These are phyloP conservation scores for Yamadazyma diddensiae DNA, from an alignment of 1,139 yeast species.

Conservation along the genomic window DNA sequence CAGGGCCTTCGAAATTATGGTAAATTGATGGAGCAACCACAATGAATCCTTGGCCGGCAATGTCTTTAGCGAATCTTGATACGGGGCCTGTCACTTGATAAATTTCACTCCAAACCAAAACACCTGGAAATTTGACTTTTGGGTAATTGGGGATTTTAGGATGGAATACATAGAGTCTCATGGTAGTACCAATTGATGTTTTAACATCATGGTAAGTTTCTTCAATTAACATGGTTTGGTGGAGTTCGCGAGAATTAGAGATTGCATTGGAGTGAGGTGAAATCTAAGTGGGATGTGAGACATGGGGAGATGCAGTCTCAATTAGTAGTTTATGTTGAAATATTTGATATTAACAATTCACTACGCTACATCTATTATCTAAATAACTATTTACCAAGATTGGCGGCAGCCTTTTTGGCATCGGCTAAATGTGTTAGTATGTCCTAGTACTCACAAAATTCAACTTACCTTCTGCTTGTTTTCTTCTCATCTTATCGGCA, in stretches of 20 bases:
- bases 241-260: too few relatives aligned
- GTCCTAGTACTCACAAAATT: too few relatives aligned
- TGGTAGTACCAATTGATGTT: constrained; percentile 64
- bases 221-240: constrained; percentile 55
- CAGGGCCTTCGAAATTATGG: constrained; percentile 66
- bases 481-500: constrained; percentile 84
- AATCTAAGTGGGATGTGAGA: too few relatives aligned
- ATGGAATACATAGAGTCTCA: constrained; percentile 64
- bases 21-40: constrained; percentile 78
- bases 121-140: constrained; percentile 75
- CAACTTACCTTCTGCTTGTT: constrained; percentile 76
- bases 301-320: too few relatives aligned
- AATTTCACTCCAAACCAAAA: constrained; percentile 74
- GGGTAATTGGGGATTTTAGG: constrained; percentile 75
- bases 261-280: too few relatives aligned
- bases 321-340: too few relatives aligned
- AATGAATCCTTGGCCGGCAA: constrained; percentile 77
- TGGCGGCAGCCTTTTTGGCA: constrained; percentile 51
- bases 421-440: constrained; percentile 41
- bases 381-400: too few relatives aligned
- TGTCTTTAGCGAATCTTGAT: constrained; percentile 69
- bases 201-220: constrained; percentile 64
- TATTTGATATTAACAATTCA: too few relatives aligned
- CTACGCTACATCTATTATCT: too few relatives aligned
- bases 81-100: constrained; percentile 84